Conservation (phyloP, 345 rosid genomes). For the Triadica sebifera region DNA sequence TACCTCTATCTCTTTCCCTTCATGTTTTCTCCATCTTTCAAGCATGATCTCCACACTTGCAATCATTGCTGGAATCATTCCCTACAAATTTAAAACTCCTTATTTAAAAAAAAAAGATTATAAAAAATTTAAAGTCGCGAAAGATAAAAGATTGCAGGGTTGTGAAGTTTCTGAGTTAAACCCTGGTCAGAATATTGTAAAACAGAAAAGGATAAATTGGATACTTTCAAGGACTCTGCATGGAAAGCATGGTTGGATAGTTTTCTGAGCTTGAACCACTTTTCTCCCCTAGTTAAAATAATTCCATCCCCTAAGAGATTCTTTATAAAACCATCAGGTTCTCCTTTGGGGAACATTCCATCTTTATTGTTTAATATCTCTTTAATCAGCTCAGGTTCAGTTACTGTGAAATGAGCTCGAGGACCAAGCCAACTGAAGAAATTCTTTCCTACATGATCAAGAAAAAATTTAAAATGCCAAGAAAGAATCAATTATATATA, state of each 20-base stretch:
- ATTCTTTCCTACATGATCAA: constrained; percentile 25
- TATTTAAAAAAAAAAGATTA: neutral
- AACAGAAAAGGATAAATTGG: too few relatives aligned
- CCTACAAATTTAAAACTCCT: constrained; percentile 14
- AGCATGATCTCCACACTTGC: constrained; percentile 43
- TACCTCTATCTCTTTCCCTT: constrained; percentile 40
- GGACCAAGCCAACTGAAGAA: constrained; percentile 40
- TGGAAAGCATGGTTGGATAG: constrained; percentile 51
- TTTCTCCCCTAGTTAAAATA: constrained; percentile 26
- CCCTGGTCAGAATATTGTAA: too few relatives aligned
- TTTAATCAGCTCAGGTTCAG: constrained; percentile 40
- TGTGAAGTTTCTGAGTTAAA: too few relatives aligned
- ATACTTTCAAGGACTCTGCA: constrained; percentile 41
- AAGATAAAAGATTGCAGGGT: too few relatives aligned
- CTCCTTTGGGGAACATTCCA: constrained; percentile 19
- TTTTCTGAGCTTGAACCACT: constrained; percentile 44
- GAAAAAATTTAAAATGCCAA: neutral
- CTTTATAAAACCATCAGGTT: neutral
- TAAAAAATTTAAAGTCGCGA: too few relatives aligned
- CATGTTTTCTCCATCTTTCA: constrained; percentile 38
- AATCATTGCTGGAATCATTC: constrained; percentile 38
- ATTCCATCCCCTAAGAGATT: constrained; percentile 47
- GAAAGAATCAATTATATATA: neutral
- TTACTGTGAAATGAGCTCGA: constrained; percentile 34
- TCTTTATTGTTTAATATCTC: constrained; percentile 41